phyloP scores from a whole-genome alignment of 768 basidiomycete genomes.

The Lentinula sp. region DNA sequence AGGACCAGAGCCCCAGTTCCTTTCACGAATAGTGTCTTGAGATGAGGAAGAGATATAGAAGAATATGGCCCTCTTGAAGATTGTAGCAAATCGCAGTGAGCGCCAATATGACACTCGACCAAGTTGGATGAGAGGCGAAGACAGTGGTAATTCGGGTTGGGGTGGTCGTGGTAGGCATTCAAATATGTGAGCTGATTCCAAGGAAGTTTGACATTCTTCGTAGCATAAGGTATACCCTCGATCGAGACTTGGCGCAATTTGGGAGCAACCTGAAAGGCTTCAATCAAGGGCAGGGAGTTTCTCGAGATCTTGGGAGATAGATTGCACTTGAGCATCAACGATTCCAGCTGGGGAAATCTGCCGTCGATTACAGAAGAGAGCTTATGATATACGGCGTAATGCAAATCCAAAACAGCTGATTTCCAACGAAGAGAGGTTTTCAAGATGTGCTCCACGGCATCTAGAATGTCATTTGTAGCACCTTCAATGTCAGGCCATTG shows the following conservation, averaged over 20 bases:
- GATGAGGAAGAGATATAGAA: neutral
- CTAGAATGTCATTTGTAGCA: neutral
- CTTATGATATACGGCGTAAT: neutral
- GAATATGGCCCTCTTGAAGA: neutral
- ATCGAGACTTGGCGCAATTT: neutral
- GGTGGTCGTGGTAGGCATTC: neutral
- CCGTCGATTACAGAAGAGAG: neutral
- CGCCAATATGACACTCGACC: neutral
- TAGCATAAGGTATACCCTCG: neutral
- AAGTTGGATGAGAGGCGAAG: conserved; percentile 3
- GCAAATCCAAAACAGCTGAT: neutral
- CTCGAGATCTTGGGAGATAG: neutral
- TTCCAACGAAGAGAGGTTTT: conserved; percentile 3
- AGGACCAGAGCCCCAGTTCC: neutral
- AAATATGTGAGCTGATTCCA: conserved; percentile 3
- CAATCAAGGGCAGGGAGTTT: neutral
- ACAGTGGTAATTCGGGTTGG: neutral
- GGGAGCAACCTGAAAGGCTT: conserved; percentile 2
- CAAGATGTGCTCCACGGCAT: neutral
- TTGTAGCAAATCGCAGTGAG: neutral
- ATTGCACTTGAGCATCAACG: neutral
- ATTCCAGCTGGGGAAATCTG: neutral
- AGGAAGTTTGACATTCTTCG: neutral
- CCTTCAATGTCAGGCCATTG: neutral
- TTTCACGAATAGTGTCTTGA: neutral